A percentile compares a stretch with the other conserved stretches of the same genome.
phyloP scores from a whole-genome alignment of 768 basidiomycete genomes.

The Lactarius quietus region DNA sequence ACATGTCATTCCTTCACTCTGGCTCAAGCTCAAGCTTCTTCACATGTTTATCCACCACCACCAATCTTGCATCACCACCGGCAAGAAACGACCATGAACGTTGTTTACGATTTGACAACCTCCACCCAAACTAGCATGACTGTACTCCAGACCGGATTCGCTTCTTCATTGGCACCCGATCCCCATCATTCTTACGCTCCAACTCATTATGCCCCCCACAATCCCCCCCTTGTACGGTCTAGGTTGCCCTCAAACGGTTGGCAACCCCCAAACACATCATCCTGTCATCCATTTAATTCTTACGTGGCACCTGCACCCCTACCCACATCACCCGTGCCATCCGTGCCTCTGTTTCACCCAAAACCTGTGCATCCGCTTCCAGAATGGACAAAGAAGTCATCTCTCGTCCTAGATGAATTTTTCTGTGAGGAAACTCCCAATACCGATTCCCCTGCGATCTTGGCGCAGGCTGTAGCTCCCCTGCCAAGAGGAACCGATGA shows the following conservation, averaged over 20 bases:
- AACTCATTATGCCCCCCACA: neutral
- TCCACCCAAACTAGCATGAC: constrained; percentile 9
- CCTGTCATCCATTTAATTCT: neutral
- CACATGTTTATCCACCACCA: neutral
- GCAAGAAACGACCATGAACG: constrained; percentile 6
- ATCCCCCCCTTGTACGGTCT: neutral
- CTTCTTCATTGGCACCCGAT: neutral
- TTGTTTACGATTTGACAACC: neutral
- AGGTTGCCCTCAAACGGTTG: neutral
- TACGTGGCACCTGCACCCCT: neutral
- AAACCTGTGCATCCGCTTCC: constrained; percentile 22
- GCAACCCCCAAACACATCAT: neutral
- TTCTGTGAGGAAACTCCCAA: neutral
- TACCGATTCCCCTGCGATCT: neutral
- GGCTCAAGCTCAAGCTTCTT: neutral
- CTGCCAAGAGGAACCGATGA: neutral
- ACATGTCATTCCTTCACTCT: neutral
- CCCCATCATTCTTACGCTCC: neutral
- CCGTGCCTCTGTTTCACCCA: constrained; percentile 17
- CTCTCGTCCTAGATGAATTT: constrained; percentile 15
- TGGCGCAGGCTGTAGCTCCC: neutral
- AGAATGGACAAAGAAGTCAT: constrained; percentile 22
- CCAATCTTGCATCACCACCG: neutral
- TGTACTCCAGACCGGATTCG: neutral
- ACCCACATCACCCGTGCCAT: neutral